A percentile compares a stretch with the other conserved stretches of the same genome.
phyloP scores from a whole-genome alignment of 2,329 filamentous ascomycete species.

The Camptophora hylomeconis region DNA sequence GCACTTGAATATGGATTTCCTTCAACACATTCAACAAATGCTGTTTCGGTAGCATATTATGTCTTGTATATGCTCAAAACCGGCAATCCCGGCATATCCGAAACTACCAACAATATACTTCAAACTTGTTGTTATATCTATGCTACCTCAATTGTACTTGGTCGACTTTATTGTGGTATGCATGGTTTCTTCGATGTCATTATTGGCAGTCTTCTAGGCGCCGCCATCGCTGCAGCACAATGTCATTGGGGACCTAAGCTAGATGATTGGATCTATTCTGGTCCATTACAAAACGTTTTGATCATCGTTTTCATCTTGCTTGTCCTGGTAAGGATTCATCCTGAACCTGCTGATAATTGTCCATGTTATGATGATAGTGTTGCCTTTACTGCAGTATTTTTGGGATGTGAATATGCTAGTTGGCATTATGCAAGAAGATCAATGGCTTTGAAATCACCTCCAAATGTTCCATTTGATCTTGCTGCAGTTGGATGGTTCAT shows the following conservation, averaged over 20 bases:
- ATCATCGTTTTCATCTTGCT: slow-evolving; percentile 55
- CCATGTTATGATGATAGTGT: slow-evolving; percentile 96
- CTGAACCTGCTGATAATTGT: slow-evolving; percentile 91
- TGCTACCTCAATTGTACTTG: slow-evolving; percentile 75
- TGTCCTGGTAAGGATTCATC: slow-evolving; percentile 73
- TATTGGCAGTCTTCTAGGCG: slow-evolving; percentile 65
- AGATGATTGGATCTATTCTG: slow-evolving; percentile 55
- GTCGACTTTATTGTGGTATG: slow-evolving; percentile 94
- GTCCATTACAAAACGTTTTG: slow-evolving; percentile 50
- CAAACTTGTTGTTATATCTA: slow-evolving; percentile 70
- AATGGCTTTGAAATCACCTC: slow-evolving; percentile 38
- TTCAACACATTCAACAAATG: slow-evolving; percentile 93
- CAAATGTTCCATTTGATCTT: slow-evolving; percentile 52
- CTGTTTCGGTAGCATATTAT: slow-evolving; percentile 85
- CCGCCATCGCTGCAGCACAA: slow-evolving; percentile 44
- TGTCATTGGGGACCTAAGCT: slow-evolving; percentile 44
- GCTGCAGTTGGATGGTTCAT: slow-evolving; percentile 52
- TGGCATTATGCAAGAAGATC: slow-evolving; percentile 64
- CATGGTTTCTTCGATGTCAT: slow-evolving; percentile 91
- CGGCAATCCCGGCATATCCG: slow-evolving; percentile 45
- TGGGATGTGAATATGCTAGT: slow-evolving; percentile 67
- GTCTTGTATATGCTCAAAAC: slow-evolving; percentile 51
- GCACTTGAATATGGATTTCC: slow-evolving; percentile 95
- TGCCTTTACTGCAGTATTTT: slow-evolving; percentile 78
- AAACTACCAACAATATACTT: slow-evolving; percentile 47